These are phyloP conservation scores for Tuber magnatum DNA, from an alignment of 495 filamentous ascomycete species.

Conservation along the genomic window DNA sequence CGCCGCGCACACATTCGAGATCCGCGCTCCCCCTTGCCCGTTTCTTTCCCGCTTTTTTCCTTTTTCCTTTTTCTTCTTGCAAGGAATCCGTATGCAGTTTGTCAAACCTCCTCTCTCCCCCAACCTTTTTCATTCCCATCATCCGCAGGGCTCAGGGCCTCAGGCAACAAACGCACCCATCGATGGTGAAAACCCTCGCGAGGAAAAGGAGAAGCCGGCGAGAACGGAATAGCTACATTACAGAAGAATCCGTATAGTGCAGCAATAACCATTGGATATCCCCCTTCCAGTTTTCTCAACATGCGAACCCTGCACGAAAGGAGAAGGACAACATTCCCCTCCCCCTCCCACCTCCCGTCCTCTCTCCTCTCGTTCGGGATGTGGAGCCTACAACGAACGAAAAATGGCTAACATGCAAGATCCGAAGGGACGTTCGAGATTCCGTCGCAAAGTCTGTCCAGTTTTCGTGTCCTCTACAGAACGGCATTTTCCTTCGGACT, in stretches of 20 bases:
- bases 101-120: background rate
- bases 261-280: background rate
- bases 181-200: background rate
- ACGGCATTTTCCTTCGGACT: background rate
- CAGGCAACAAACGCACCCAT: background rate
- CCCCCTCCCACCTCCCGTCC: background rate
- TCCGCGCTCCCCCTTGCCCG: background rate
- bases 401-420: background rate
- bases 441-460: background rate
- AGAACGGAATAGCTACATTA: background rate
- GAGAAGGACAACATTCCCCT: background rate
- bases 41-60: background rate
- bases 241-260: background rate
- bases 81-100: background rate
- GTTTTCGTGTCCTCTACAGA: background rate
- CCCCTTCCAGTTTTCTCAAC: background rate
- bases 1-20: background rate
- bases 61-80: background rate
- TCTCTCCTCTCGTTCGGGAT: background rate
- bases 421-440: background rate
- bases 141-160: background rate
- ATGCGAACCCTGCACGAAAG: background rate
- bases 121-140: background rate
- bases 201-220: background rate
- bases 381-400: background rate